These are phyloP conservation scores for Cadophora sp. DNA, from an alignment of 2,329 filamentous ascomycete species.

Conservation along the genomic window DNA sequence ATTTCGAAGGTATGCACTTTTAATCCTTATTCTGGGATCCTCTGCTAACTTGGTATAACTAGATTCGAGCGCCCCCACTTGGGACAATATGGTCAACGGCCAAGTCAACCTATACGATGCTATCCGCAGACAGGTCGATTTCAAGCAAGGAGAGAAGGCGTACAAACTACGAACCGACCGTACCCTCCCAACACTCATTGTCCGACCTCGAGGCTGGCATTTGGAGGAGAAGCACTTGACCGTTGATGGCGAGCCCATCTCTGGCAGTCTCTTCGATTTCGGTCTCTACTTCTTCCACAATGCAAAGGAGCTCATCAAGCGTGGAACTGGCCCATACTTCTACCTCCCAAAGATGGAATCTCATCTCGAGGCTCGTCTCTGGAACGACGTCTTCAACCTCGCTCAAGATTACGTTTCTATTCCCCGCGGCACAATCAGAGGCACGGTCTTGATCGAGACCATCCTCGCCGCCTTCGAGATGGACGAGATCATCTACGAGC, in stretches of 20 bases:
- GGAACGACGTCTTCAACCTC: conserved; percentile 98
- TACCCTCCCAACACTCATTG: conserved; percentile 86
- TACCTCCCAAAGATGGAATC: conserved; percentile 99
- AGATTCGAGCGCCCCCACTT: conserved; percentile 96
- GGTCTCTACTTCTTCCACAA: conserved; percentile 99
- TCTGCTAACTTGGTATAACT: conserved; percentile 26
- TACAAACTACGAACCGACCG: conserved; percentile 97
- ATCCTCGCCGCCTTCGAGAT: conserved; percentile 98
- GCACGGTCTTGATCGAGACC: conserved; percentile 95
- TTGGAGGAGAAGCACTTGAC: conserved; percentile 98
- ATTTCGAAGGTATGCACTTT: conserved; percentile 81
- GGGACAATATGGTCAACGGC: conserved; percentile 99
- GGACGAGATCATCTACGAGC: conserved; percentile 99
- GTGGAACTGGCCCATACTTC: conserved; percentile 92
- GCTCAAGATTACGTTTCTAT: conserved; percentile 93
- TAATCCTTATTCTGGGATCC: neutral
- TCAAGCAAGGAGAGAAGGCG: conserved; percentile 93
- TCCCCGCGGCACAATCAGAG: conserved; percentile 89
- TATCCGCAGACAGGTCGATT: conserved; percentile 91
- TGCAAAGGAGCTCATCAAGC: conserved; percentile 83
- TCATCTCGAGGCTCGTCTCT: conserved; percentile 93
- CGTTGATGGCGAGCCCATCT: conserved; percentile 93
- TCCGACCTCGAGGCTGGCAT: conserved; percentile 96
- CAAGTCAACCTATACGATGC: conserved; percentile 98
- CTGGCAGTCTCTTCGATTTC: conserved; percentile 93